These are phyloP conservation scores for Hemileccinum impolitum DNA, from an alignment of 768 basidiomycete species.

Conservation along the genomic window DNA sequence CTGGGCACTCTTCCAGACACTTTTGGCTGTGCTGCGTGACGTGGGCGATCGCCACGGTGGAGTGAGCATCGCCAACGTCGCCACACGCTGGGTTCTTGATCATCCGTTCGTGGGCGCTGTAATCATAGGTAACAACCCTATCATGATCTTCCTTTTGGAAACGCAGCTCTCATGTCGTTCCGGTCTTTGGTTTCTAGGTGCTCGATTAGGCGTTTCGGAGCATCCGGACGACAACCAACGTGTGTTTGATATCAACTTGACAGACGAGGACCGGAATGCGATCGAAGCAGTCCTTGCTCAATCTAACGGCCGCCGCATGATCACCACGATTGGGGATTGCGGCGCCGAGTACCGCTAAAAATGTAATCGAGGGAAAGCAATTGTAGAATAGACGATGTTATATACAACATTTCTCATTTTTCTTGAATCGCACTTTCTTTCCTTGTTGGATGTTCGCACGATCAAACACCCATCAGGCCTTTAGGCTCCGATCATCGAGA, in stretches of 20 bases:
- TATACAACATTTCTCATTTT: neutral
- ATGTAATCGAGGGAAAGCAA: neutral
- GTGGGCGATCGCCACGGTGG: slow-evolving; percentile 67
- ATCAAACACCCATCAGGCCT: no score
- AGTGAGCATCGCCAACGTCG: slow-evolving; percentile 71
- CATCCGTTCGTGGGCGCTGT: slow-evolving; percentile 76
- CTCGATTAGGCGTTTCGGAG: slow-evolving; percentile 71
- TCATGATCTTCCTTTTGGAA: slow-evolving; percentile 4
- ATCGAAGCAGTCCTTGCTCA: slow-evolving; percentile 61
- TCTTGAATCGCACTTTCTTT: no score
- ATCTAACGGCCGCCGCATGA: slow-evolving; percentile 62
- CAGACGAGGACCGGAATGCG: slow-evolving; percentile 50
- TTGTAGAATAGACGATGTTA: neutral
- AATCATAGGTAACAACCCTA: slow-evolving; percentile 53
- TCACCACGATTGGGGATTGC: slow-evolving; percentile 74
- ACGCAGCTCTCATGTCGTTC: neutral
- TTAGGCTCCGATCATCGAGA: neutral
- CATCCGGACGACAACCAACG: slow-evolving; percentile 66
- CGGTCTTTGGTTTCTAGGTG: slow-evolving; percentile 40
- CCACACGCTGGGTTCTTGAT: slow-evolving; percentile 81
- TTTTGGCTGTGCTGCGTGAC: slow-evolving; percentile 54
- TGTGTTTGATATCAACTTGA: slow-evolving; percentile 58
- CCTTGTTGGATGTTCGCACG: no score
- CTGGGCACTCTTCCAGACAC: slow-evolving; percentile 71
- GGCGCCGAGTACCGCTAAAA: slow-evolving; percentile 74